These are phyloP conservation scores for Apiospora marii DNA, from an alignment of 2,329 filamentous ascomycete species.

Conservation along the genomic window DNA sequence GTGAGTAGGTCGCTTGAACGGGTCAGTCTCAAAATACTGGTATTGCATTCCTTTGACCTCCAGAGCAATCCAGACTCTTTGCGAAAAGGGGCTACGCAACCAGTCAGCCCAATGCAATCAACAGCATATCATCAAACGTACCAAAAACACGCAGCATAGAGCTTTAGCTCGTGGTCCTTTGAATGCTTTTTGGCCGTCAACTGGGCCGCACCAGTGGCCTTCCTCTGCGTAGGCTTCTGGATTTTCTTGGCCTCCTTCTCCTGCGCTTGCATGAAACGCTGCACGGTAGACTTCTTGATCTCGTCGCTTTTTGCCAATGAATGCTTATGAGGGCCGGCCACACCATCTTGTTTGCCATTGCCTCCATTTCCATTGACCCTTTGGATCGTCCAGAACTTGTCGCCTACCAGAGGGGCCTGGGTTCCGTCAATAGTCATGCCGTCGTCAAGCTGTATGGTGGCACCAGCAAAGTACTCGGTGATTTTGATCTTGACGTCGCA, in stretches of 20 bases:
- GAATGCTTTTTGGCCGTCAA: slow-evolving; percentile 74
- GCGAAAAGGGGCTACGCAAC: slow-evolving; percentile 74
- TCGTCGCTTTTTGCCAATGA: slow-evolving; percentile 76
- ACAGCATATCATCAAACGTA: slow-evolving; percentile 47
- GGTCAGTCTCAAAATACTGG: slow-evolving; percentile 87
- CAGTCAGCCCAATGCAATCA: slow-evolving; percentile 27
- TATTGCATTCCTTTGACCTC: slow-evolving; percentile 81
- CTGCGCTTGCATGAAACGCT: slow-evolving; percentile 69
- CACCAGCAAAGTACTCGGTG: slow-evolving; percentile 76
- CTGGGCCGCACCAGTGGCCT: slow-evolving; percentile 74
- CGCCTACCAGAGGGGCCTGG: slow-evolving; percentile 53
- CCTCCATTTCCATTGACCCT: slow-evolving; percentile 79
- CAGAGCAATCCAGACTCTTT: slow-evolving; percentile 88
- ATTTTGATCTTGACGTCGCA: slow-evolving; percentile 90
- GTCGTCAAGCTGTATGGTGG: slow-evolving; percentile 46
- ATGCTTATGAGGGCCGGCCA: slow-evolving; percentile 78
- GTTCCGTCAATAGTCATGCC: slow-evolving; percentile 32
- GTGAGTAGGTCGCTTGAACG: slow-evolving; percentile 71
- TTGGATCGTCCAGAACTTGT: slow-evolving; percentile 77
- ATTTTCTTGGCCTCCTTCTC: slow-evolving; percentile 71
- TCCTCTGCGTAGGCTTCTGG: slow-evolving; percentile 75
- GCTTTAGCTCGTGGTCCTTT: slow-evolving; percentile 74
- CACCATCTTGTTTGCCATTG: slow-evolving; percentile 75
- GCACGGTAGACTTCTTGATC: slow-evolving; percentile 82
- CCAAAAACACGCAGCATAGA: slow-evolving; percentile 88